Evolutionary conservation across 2,329 filamentous ascomycete species (phyloP).

Genomic region (Zymoseptoria passerinii): DNA sequence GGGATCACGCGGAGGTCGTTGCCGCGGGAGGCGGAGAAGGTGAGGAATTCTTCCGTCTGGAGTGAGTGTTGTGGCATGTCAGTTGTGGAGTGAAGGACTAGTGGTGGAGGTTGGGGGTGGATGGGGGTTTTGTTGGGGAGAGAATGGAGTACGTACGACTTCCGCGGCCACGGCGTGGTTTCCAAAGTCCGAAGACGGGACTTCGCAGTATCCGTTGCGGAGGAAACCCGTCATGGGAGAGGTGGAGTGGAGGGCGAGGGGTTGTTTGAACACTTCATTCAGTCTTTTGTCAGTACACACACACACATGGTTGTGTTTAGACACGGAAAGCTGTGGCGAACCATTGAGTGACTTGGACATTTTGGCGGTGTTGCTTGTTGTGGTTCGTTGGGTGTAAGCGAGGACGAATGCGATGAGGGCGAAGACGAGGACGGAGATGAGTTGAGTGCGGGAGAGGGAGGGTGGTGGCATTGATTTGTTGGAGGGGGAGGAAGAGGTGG

Average conservation of each 20-base stretch:
- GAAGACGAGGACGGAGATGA: constrained; percentile 1
- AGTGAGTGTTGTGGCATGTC: no score
- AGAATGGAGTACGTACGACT: constrained; percentile 26
- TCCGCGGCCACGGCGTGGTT: constrained; percentile 54
- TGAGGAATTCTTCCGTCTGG: constrained; percentile 43
- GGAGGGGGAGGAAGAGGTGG: neutral
- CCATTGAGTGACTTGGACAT: constrained; percentile 32
- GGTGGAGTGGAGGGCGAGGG: constrained; percentile 50
- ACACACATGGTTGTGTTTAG: constrained; percentile 2
- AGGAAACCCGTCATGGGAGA: constrained; percentile 53
- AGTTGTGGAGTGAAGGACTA: neutral
- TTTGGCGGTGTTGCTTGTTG: constrained; percentile 12
- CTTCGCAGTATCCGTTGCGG: constrained; percentile 53
- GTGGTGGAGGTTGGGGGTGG: neutral
- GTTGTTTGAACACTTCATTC: constrained; percentile 48
- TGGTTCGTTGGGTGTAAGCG: constrained; percentile 11
- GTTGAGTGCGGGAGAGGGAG: neutral
- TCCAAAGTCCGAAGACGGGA: constrained; percentile 46
- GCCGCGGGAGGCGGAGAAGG: constrained; percentile 50
- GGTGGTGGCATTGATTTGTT: neutral
- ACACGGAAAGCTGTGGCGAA: constrained; percentile 2
- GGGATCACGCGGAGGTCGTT: constrained; percentile 48
- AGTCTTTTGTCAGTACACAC: neutral
- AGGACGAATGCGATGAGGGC: constrained; percentile 1
- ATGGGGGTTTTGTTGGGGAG: neutral